Evolutionary conservation across 2,329 filamentous ascomycete genomes (phyloP).

Genomic region (Drechslera avenae): DNA sequence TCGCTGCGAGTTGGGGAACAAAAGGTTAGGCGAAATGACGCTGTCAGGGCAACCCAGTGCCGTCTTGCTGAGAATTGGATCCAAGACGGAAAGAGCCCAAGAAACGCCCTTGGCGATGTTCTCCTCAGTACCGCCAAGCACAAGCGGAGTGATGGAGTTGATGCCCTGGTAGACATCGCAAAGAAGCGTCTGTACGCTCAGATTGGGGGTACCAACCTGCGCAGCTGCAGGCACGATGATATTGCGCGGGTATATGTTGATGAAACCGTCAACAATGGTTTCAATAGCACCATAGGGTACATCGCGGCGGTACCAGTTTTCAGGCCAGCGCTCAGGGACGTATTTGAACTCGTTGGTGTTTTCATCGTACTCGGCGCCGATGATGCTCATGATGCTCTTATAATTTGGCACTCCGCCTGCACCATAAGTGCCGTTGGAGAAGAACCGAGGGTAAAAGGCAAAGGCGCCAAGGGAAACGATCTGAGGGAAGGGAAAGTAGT

Average conservation of each 20-base stretch:
- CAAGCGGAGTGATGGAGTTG: conserved; percentile 44
- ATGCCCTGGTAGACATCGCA: conserved; percentile 46
- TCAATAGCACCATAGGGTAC: conserved; percentile 55
- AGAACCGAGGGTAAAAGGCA: conserved; percentile 35
- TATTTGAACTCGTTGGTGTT: conserved; percentile 53
- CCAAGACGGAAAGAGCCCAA: conserved; percentile 41
- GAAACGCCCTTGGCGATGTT: conserved; percentile 24
- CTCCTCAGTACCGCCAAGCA: conserved; percentile 32
- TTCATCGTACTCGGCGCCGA: conserved; percentile 54
- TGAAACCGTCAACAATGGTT: conserved; percentile 40
- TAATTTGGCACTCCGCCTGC: conserved; percentile 43
- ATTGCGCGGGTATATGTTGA: conserved; percentile 43
- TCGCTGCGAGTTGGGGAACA: conserved; percentile 36
- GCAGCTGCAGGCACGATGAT: conserved; percentile 35
- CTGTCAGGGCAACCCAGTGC: conserved; percentile 43
- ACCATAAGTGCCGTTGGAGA: conserved; percentile 46
- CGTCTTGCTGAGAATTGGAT: conserved; percentile 32
- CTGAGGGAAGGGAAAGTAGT: conserved; percentile 47
- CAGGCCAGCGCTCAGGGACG: conserved; percentile 58
- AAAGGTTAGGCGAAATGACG: conserved; percentile 33
- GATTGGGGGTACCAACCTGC: conserved; percentile 41
- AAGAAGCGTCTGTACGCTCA: conserved; percentile 38
- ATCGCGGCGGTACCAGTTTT: conserved; percentile 58
- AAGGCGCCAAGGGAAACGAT: conserved; percentile 55
- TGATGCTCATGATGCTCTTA: conserved; percentile 50